Evolutionary conservation across 2,329 filamentous ascomycete species (phyloP).

Genomic region (Berkeleyomyces rouxiae): DNA sequence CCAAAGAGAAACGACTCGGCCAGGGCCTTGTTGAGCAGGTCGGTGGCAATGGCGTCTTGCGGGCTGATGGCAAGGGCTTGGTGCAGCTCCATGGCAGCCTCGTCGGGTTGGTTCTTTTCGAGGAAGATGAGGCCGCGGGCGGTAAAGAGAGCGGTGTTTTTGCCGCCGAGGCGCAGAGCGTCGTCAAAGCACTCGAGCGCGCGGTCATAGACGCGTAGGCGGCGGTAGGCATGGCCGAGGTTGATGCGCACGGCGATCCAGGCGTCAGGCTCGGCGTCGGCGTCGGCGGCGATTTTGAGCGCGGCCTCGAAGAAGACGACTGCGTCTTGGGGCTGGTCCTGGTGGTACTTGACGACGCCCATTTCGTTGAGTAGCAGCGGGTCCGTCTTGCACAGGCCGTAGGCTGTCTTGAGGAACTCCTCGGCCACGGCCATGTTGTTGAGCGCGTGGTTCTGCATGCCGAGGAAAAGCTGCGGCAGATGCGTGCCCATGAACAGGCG

Average conservation of each 20-base stretch:
- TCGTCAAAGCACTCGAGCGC: conserved; percentile 73
- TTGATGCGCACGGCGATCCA: conserved; percentile 79
- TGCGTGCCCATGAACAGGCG: conserved; percentile 94
- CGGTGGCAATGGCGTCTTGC: conserved; percentile 67
- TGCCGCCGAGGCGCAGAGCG: conserved; percentile 66
- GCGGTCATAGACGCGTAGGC: conserved; percentile 49
- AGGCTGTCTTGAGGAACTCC: conserved; percentile 85
- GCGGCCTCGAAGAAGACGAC: conserved; percentile 63
- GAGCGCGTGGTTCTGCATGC: conserved; percentile 94
- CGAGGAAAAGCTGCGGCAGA: conserved; percentile 83
- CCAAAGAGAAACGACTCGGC: conserved; percentile 39
- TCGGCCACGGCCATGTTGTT: conserved; percentile 89
- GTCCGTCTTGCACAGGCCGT: conserved; percentile 66
- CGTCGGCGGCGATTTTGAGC: conserved; percentile 59
- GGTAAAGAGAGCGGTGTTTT: conserved; percentile 61
- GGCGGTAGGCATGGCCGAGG: conserved; percentile 71
- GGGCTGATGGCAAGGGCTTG: conserved; percentile 65
- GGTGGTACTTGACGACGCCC: conserved; percentile 89
- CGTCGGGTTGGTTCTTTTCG: conserved; percentile 55
- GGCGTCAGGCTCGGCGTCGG: conserved; percentile 65
- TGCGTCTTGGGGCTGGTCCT: conserved; percentile 60
- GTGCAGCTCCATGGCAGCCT: conserved; percentile 69
- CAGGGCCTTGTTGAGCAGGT: conserved; percentile 56
- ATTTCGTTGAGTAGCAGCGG: conserved; percentile 89
- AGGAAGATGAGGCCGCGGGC: conserved; percentile 74